Evolutionary conservation across 257 asterid species (phyloP).

Genomic region (Plantago ovata): DNA sequence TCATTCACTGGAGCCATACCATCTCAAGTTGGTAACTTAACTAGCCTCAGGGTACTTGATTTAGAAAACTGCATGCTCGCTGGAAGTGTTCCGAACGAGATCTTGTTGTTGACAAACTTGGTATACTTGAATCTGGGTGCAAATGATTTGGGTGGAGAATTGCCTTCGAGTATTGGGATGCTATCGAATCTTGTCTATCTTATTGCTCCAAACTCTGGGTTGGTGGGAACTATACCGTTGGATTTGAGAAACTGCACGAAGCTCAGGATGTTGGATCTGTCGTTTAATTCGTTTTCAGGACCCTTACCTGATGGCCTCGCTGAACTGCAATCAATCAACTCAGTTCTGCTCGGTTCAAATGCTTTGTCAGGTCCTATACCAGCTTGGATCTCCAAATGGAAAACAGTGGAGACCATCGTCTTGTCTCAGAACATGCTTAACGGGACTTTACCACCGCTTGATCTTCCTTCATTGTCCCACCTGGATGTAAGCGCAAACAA

Average conservation of each 20-base stretch:
- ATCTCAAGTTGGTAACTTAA: constrained; percentile 36
- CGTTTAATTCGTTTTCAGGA: constrained; percentile 60
- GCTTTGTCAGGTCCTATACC: constrained; percentile 61
- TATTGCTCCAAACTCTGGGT: constrained; percentile 45
- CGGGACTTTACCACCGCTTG: constrained; percentile 57
- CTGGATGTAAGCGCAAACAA: constrained; percentile 53
- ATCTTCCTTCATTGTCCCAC: constrained; percentile 40
- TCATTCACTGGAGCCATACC: constrained; percentile 52
- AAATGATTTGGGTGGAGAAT: constrained; percentile 45
- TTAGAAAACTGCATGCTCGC: constrained; percentile 47
- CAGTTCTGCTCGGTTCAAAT: constrained; percentile 54
- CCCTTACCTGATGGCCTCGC: constrained; percentile 48
- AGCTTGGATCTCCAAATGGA: constrained; percentile 75
- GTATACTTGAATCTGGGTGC: constrained; percentile 49
- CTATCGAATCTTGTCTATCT: constrained; percentile 44
- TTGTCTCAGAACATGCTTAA: constrained; percentile 53
- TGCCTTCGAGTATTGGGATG: constrained; percentile 56
- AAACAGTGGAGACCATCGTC: constrained; percentile 31
- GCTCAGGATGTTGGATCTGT: constrained; percentile 44
- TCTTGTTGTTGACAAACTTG: constrained; percentile 44
- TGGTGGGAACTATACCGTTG: constrained; percentile 57
- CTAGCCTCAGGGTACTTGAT: constrained; percentile 39
- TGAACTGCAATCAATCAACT: constrained; percentile 39
- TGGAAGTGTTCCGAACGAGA: constrained; percentile 50
- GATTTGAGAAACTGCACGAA: constrained; percentile 53